These are phyloP conservation scores for Torulaspora indica DNA, from an alignment of 805 yeast genomes.

Conservation along the genomic window DNA sequence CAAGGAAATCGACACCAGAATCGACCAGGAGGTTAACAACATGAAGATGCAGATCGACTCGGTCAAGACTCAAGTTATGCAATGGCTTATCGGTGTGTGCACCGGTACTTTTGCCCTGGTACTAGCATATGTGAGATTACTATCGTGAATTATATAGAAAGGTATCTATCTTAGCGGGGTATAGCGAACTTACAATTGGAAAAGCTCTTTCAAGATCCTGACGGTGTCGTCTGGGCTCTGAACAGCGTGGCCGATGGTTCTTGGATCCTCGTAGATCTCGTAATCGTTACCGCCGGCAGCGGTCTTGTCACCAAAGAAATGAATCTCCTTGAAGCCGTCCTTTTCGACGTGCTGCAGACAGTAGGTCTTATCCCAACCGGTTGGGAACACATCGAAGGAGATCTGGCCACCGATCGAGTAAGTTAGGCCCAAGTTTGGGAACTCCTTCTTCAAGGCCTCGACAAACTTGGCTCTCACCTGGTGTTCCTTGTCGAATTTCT, in stretches of 20 bases:
- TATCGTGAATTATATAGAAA: conserved; percentile 41
- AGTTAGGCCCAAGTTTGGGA: conserved; percentile 80
- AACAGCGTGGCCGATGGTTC: conserved; percentile 96
- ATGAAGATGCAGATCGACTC: conserved; percentile 93
- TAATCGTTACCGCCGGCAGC: conserved; percentile 97
- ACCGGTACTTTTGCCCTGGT: conserved; percentile 96
- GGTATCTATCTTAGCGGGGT: conserved; percentile 2
- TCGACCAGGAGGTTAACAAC: conserved; percentile 91
- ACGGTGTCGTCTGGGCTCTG: conserved; percentile 85
- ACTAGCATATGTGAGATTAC: conserved; percentile 81
- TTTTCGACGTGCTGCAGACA: conserved; percentile 85
- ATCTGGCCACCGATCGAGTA: conserved; percentile 99
- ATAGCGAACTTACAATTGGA: conserved; percentile 36
- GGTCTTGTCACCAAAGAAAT: conserved; percentile 98
- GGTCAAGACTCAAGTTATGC: conserved; percentile 94
- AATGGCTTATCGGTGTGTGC: conserved; percentile 97
- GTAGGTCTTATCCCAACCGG: conserved; percentile 99
- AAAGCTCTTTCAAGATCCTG: conserved; percentile 75
- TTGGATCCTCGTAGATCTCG: conserved; percentile 85
- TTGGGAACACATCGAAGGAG: conserved; percentile 98
- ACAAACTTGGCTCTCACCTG: conserved; percentile 83
- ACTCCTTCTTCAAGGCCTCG: conserved; percentile 72
- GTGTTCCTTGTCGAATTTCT: conserved; percentile 73
- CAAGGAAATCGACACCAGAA: conserved; percentile 89
- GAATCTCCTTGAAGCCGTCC: conserved; percentile 82